Percentiles rank a stretch among this genome's conserved stretches.
Conservation (phyloP, 1,139 yeast genomes). For the Candida albicans region DNA sequence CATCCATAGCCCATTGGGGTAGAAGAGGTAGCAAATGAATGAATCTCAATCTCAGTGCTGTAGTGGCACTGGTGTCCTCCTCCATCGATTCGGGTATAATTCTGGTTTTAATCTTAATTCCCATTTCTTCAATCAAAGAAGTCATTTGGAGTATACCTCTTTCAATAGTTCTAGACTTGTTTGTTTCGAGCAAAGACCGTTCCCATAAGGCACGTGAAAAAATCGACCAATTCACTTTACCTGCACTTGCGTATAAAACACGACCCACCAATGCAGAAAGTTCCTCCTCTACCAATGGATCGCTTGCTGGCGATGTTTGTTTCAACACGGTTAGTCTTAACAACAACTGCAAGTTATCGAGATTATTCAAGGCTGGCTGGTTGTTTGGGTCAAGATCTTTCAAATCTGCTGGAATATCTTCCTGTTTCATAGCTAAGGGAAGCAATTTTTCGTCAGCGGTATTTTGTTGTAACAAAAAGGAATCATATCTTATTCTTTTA, state of each 20-base stretch:
- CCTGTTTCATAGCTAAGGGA: constrained; percentile 61
- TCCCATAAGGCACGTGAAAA: constrained; percentile 89
- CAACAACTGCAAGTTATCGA: constrained; percentile 73
- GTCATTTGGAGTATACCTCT: constrained; percentile 94
- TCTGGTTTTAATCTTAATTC: constrained; percentile 62
- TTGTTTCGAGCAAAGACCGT: constrained; percentile 79
- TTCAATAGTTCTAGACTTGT: constrained; percentile 82
- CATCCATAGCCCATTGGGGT: constrained; percentile 87
- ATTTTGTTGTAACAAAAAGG: constrained; percentile 21
- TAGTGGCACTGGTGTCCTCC: constrained; percentile 27
- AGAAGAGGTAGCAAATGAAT: constrained; percentile 74
- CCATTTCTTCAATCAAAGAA: constrained; percentile 86
- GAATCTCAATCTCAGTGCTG: constrained; percentile 59
- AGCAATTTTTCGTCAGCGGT: constrained; percentile 41
- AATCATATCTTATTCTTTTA: constrained; percentile 47
- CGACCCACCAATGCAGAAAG: constrained; percentile 72
- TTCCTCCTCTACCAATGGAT: constrained; percentile 78
- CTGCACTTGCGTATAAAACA: constrained; percentile 54
- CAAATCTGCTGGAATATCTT: constrained; percentile 61
- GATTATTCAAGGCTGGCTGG: constrained; percentile 70
- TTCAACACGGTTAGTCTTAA: constrained; percentile 64
- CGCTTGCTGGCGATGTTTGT: constrained; percentile 71
- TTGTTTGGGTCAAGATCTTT: constrained; percentile 70
- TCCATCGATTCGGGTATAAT: constrained; percentile 52
- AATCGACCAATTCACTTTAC: constrained; percentile 68